Evolutionary conservation across 2,329 filamentous ascomycete genomes (phyloP), one percentile per base, ranked within the genome.

Genomic region (Thermoascus crustaceus): DNA sequence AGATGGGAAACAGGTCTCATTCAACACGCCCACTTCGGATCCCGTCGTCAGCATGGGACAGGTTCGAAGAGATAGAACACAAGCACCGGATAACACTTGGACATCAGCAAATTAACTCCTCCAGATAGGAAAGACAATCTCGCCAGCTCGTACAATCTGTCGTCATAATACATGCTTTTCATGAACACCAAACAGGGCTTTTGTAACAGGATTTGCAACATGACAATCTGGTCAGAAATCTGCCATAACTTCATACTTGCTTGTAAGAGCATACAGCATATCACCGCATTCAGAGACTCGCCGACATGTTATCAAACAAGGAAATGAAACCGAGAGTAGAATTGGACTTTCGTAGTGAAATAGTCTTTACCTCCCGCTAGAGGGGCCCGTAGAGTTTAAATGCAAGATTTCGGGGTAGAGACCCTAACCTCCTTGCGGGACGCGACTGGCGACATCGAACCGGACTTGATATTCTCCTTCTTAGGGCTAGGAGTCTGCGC

Each of bases 401-500:
- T 44, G 29, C 50, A 53, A 8, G 59, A 60, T 14, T 52, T 55
- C 32, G 60, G 54, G 25, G 58, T 58, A 11, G 54, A 53, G 29
- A 58, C 43, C 22, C 53, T 38, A 25, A 64, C 52, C 40, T 61
- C 58, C 48, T 61, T 60, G 38, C 58, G 56, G 9, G 60, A 59
- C 8, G 60, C 56, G 17, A 55, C 49, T 4, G 61, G 61, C 8
- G 62, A 65, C 26, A 52, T 36, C 20, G 60, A 61, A 9, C 54
- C 58, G 10, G 59, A 46, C 36, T 56, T 55, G 40, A 55, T 47
- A 21, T 55, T 58, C 32, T 60, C 56, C 42, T 64, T 67, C 19
- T 55, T 56, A n/a, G 63, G 59, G 39, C 55, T 67, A 17, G 60
- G 58, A 34, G 57, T 56, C 29, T 55, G 55, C 8, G 61, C 55